Conservation (phyloP, 2,329 filamentous ascomycete species). For the Fusarium xylarioides region DNA sequence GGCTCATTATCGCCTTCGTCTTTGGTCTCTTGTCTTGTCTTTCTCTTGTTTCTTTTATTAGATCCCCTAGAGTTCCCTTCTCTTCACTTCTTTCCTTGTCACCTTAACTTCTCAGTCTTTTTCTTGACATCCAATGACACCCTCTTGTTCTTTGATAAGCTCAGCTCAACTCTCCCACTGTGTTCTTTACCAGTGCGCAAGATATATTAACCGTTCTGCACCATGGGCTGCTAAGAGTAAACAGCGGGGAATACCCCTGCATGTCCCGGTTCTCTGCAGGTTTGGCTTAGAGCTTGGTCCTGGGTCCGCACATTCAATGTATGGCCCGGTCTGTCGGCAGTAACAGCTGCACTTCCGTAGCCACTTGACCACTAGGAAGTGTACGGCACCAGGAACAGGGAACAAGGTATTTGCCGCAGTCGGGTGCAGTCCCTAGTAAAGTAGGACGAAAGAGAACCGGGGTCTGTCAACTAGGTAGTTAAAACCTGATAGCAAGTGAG, state of each 20-base stretch:
- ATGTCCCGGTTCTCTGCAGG: conserved; percentile 42
- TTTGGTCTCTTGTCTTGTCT: conserved; percentile 28
- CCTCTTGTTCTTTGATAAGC: conserved; percentile 1
- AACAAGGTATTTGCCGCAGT: conserved; percentile 17
- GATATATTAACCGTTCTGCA: conserved; percentile 22
- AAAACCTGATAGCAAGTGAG: neutral
- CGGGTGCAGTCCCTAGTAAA: conserved; percentile 2
- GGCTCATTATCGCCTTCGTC: conserved; percentile 33
- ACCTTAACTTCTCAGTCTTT: neutral
- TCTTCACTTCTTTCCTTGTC: conserved; percentile 3
- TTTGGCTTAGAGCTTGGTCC: conserved; percentile 38
- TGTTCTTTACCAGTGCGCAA: conserved; percentile 18
- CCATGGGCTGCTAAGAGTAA: conserved; percentile 4
- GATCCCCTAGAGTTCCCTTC: neutral
- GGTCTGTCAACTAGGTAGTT: conserved; percentile 12
- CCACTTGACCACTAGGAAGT: conserved; percentile 21
- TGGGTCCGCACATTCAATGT: conserved; percentile 31
- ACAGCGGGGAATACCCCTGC: conserved; percentile 27
- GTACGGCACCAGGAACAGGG: conserved; percentile 9
- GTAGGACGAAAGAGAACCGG: conserved; percentile 18
- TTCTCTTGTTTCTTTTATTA: conserved; percentile 1
- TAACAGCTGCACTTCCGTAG: conserved; percentile 4
- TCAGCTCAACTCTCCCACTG: conserved; percentile 11
- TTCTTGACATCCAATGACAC: neutral
- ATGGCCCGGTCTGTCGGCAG: conserved; percentile 23